Percentiles rank a stretch among this genome's conserved stretches.
Evolutionary conservation across 2,329 filamentous ascomycete genomes (phyloP).

Genomic region (Gaeumannomyces sp.): DNA sequence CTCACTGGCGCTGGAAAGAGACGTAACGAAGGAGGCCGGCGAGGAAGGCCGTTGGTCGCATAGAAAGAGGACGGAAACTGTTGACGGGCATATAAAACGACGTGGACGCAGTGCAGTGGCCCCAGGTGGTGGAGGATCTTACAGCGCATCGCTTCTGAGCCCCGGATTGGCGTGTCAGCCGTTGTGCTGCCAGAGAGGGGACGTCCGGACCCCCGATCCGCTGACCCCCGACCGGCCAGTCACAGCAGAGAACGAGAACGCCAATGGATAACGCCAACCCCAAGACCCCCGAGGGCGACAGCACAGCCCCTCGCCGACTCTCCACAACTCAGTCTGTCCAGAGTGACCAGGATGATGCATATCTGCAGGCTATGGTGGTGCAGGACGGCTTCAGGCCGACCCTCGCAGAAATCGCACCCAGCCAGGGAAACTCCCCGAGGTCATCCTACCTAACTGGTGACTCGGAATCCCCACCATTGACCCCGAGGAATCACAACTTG

Average conservation of each 20-base stretch:
- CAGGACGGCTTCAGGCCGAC: slow-evolving; percentile 16
- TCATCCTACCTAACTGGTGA: not conserved
- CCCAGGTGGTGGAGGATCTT: slow-evolving; percentile 4
- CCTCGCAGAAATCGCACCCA: not conserved
- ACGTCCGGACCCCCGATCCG: slow-evolving; percentile 2
- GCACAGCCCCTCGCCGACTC: slow-evolving; percentile 15
- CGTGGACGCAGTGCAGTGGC: not conserved
- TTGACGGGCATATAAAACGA: not conserved
- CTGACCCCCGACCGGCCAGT: slow-evolving; percentile 1
- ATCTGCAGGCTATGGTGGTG: slow-evolving; percentile 11
- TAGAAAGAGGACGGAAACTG: not conserved
- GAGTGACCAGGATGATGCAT: slow-evolving; percentile 9
- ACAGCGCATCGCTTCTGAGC: slow-evolving; percentile 1
- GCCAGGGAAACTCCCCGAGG: not conserved
- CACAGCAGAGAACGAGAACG: not conserved
- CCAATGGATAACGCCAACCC: slow-evolving; percentile 16
- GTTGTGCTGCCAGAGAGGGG: slow-evolving; percentile 1
- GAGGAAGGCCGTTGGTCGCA: not conserved
- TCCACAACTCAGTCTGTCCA: slow-evolving; percentile 13
- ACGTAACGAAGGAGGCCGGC: not conserved
- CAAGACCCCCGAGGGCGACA: slow-evolving; percentile 17
- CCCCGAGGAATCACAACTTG: not conserved
- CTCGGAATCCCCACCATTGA: slow-evolving; percentile 1
- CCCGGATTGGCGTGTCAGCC: slow-evolving; percentile 2
- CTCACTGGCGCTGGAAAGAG: not conserved